phyloP scores from a whole-genome alignment of 208 protist genomes.

The Acanthamoeba lenticulata region DNA sequence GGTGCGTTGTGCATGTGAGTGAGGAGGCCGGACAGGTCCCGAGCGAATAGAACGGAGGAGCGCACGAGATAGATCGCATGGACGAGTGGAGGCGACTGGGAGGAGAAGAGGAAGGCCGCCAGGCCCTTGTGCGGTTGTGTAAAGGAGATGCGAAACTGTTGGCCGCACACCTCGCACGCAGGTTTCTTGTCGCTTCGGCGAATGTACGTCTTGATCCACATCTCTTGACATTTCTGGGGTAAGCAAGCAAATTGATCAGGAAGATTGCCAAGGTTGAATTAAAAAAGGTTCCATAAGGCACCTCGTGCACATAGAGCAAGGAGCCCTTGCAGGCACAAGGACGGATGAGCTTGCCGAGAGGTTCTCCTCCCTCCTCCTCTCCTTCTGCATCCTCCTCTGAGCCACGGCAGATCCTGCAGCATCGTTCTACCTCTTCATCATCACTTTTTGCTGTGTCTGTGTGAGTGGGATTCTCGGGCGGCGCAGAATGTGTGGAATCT shows the following conservation, averaged over 20 bases:
- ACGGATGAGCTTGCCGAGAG: background rate
- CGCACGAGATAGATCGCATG: background rate
- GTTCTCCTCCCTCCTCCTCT: background rate
- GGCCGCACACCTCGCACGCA: background rate
- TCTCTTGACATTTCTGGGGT: constrained; percentile 10
- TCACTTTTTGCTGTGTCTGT: too few relatives aligned
- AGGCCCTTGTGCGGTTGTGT: constrained; percentile 22
- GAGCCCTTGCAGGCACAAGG: constrained; percentile 27
- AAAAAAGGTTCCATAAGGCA: background rate
- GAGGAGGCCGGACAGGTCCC: background rate
- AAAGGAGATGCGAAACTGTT: constrained; percentile 48
- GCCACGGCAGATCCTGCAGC: background rate
- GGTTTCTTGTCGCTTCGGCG: constrained; percentile 26
- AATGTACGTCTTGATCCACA: constrained; percentile 26
- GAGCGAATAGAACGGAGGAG: background rate
- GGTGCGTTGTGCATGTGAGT: background rate
- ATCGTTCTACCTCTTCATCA: background rate
- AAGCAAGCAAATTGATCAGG: background rate
- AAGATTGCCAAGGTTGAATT: background rate
- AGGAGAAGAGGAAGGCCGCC: constrained; percentile 1
- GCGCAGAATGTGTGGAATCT: too few relatives aligned
- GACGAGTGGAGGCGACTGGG: constrained; percentile 22
- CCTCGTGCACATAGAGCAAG: constrained; percentile 18
- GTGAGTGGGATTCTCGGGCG: too few relatives aligned
- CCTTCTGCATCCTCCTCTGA: background rate